phyloP scores from a whole-genome alignment of 306 rosid genomes.

The Dalbergia cultrata region DNA sequence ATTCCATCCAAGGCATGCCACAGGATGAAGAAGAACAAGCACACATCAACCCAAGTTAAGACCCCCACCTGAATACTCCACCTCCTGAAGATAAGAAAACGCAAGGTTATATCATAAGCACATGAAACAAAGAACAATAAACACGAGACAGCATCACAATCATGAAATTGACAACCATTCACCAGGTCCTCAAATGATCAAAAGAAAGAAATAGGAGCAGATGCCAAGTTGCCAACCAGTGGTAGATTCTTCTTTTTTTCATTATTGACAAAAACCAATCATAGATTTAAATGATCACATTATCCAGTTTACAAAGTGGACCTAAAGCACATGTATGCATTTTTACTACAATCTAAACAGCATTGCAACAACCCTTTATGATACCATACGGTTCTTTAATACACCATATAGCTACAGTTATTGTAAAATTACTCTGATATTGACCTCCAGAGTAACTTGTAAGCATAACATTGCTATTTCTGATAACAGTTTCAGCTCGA shows the following conservation, averaged over 20 bases:
- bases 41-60: slow-evolving; percentile 46
- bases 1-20: slow-evolving; percentile 25
- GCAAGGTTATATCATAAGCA: background rate
- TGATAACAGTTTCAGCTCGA: background rate
- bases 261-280: background rate
- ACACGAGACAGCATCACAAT: slow-evolving; percentile 9
- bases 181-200: background rate
- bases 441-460: background rate
- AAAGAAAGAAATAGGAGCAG: slow-evolving; percentile 1
- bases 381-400: background rate
- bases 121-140: background rate
- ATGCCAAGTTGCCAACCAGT: background rate
- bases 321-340: background rate
- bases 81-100: slow-evolving; percentile 51
- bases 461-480: background rate
- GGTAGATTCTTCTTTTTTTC: background rate
- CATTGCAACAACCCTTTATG: background rate
- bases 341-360: slow-evolving; percentile 9
- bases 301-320: slow-evolving; percentile 16
- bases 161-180: slow-evolving; percentile 23
- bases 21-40: background rate
- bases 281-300: background rate
- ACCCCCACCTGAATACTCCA: slow-evolving; percentile 60
- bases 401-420: background rate
- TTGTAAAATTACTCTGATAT: slow-evolving; percentile 1